Conservation (phyloP, 768 basidiomycete species). For the Gymnopilus dilepis region DNA sequence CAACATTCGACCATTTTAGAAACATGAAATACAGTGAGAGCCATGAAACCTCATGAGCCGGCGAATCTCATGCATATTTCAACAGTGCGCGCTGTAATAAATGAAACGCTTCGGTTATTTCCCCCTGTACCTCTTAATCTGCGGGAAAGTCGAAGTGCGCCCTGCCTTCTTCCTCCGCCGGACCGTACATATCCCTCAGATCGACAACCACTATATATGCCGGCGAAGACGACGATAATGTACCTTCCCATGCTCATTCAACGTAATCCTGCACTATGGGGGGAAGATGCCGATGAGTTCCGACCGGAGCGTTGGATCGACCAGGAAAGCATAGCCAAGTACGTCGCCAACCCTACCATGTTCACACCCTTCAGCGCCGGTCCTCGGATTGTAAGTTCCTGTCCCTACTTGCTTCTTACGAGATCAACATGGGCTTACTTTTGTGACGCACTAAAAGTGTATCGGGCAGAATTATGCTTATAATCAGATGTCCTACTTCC, state of each 20-base stretch:
- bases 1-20: conserved; percentile 62
- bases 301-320: conserved; percentile 82
- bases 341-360: conserved; percentile 67
- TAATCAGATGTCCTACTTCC: conserved; percentile 77
- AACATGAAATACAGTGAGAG: conserved; percentile 67
- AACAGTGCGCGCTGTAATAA: conserved; percentile 75
- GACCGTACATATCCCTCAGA: conserved; percentile 51
- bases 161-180: conserved; percentile 56
- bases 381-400: conserved; percentile 53
- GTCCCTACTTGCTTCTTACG: not conserved
- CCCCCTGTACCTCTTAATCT: conserved; percentile 80
- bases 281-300: conserved; percentile 76
- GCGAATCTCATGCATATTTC: not conserved
- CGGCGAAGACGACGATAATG: conserved; percentile 58
- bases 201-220: conserved; percentile 59
- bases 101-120: conserved; percentile 79
- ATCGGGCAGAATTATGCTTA: conserved; percentile 78
- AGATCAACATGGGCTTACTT: not conserved
- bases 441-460: conserved; percentile 46
- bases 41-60: not conserved
- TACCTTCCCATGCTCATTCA: conserved; percentile 70
- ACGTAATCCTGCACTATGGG: conserved; percentile 72
- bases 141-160: conserved; percentile 55
- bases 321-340: conserved; percentile 51
- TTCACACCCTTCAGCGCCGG: conserved; percentile 79